phyloP scores from a whole-genome alignment of 805 yeast genomes.

The Henningerozyma blattae region DNA sequence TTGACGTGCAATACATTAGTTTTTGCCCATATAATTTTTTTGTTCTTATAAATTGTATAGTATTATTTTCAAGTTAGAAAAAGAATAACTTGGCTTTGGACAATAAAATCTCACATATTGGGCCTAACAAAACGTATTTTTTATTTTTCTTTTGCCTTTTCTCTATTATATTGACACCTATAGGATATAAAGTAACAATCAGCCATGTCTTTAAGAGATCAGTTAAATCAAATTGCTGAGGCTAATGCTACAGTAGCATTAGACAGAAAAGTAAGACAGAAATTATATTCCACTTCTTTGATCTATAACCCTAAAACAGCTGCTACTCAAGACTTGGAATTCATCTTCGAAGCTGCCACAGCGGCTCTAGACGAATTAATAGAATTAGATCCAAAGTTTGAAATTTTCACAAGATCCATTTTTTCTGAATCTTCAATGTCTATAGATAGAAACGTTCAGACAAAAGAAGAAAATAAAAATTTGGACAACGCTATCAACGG shows the following conservation, averaged over 20 bases:
- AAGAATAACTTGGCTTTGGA: too few species aligned
- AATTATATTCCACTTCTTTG: constrained; percentile 79
- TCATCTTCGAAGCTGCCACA: constrained; percentile 55
- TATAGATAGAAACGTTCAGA: constrained; percentile 74
- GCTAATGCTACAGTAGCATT: constrained; percentile 60
- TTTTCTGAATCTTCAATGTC: constrained; percentile 73
- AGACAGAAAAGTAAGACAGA: constrained; percentile 79
- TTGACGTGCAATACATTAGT: too few species aligned
- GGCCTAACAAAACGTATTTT: too few species aligned
- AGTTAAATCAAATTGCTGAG: constrained; percentile 58
- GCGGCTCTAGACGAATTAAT: constrained; percentile 70
- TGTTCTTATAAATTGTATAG: too few species aligned
- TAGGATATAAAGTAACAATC: too few species aligned
- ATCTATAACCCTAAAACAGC: constrained; percentile 80
- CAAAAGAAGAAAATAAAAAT: constrained; percentile 63
- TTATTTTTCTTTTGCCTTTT: not conserved
- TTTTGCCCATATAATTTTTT: too few species aligned
- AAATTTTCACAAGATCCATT: constrained; percentile 53
- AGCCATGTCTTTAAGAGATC: constrained; percentile 78
- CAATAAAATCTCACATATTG: too few species aligned
- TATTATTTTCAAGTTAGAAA: too few species aligned
- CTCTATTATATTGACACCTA: not conserved
- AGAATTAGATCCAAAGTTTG: constrained; percentile 63
- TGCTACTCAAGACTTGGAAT: constrained; percentile 86
- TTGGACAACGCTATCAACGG: constrained; percentile 64